Base-by-base conservation (phyloP, 192 early-diverging fungal species). In the Umbelopsis ramanniana region DNA sequence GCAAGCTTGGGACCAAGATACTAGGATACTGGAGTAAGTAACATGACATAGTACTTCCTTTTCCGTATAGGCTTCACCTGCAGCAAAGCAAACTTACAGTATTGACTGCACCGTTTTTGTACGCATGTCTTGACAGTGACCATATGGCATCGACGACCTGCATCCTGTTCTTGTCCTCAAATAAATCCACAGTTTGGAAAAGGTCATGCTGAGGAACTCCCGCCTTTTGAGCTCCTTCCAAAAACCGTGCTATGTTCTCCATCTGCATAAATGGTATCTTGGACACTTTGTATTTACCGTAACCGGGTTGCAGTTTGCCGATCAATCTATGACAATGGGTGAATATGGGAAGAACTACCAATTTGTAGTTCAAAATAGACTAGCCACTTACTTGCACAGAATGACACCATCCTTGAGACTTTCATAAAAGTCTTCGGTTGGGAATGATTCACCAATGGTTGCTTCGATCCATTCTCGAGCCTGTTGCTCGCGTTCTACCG, bases 111-210 rank as follows among this genome's bases (percentile, higher is more conserved):
- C 93, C 93, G 12, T 80, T 71, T 54, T 88, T 84, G 76, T 72
- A 80, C 15, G 91, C 93, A 67, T 90, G 83, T 8, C 93, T 81
- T 12, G 89, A 90, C 2, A 95, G 76, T 9, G 93, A 85, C 57
- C 88, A 95, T 26, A 95, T 84, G 26, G 86, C 85, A 79, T 93
- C 90, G 19, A 93, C 85, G 2, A 94, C 91, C 68, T 88, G 85
- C 4, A 82, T 81, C 52, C 87, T 79, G 79, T 92, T 91, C 83
- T 93, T 93, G 66, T 81, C 78, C 70, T 95, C 93, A 73, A 84
- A 95, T 52, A 95, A 77, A 71, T 95, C 93, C 37, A 95, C 86
- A 17, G 93, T 95, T 77, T 93, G 92, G 77, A 95, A 95, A 5
- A 89, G 82, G 63, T 93, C 91, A 74, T 84, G 81, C 47, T 85